Percentiles rank a stretch among this genome's conserved stretches.
Conservation (phyloP, 306 rosid species). For the Vigna unguiculata region DNA sequence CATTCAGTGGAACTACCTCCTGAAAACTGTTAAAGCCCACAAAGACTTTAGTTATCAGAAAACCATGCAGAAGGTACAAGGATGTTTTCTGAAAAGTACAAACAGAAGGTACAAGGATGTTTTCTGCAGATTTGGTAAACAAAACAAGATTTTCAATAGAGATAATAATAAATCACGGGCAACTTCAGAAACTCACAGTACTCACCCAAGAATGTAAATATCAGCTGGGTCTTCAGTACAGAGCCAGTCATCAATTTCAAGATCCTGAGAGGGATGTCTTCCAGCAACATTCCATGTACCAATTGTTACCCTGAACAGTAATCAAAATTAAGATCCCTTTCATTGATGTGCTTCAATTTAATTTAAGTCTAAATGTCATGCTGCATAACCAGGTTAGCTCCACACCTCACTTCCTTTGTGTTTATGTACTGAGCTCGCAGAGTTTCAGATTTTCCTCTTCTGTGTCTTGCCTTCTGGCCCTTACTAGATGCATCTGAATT, state of each 20-base stretch:
- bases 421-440: conserved; percentile 94
- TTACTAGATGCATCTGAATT: conserved; percentile 58
- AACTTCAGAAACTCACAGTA: conserved; percentile 37
- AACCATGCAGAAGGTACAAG: conserved; percentile 2
- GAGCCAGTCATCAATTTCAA: conserved; percentile 90
- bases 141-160: conserved; percentile 17
- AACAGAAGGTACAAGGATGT: neutral
- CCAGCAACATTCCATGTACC: conserved; percentile 98
- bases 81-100: too few relatives aligned
- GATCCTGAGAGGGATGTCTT: conserved; percentile 72
- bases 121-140: neutral
- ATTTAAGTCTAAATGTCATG: conserved; percentile 25
- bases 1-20: conserved; percentile 95
- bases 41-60: conserved; percentile 28
- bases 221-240: conserved; percentile 76
- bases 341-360: conserved; percentile 38
- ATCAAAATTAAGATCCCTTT: conserved; percentile 42
- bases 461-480: conserved; percentile 61
- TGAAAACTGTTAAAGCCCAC: conserved; percentile 68
- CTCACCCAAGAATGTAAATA: conserved; percentile 90
- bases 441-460: conserved; percentile 97
- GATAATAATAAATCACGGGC: neutral
- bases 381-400: conserved; percentile 32
- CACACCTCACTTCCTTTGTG: conserved; percentile 88
- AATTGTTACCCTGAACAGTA: conserved; percentile 72